A percentile compares a stretch with the other conserved stretches of the same genome.
Evolutionary conservation across 495 filamentous ascomycete genomes (phyloP).

Genomic region (Astrothelium macrocarpum): DNA sequence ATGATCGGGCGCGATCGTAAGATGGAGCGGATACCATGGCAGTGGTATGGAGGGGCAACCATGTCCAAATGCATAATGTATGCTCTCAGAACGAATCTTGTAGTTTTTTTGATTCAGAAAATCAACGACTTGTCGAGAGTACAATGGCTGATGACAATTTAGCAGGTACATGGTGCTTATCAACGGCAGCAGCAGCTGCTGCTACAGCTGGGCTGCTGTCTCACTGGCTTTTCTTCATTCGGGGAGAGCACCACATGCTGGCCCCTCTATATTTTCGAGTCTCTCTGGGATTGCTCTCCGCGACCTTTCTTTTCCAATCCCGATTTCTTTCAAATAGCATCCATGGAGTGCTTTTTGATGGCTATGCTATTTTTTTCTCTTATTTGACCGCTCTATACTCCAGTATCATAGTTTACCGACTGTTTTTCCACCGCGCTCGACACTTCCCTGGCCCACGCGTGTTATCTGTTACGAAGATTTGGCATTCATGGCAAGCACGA

Average conservation of each 20-base stretch:
- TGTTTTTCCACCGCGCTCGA: slow-evolving; percentile 17
- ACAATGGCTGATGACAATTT: not conserved
- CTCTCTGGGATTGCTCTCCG: not conserved
- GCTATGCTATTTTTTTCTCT: not conserved
- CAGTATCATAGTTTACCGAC: slow-evolving; percentile 17
- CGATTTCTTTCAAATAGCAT: not conserved
- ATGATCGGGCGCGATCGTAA: no score
- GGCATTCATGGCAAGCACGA: slow-evolving; percentile 4
- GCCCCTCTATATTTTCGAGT: not conserved
- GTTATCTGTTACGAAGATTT: slow-evolving; percentile 11
- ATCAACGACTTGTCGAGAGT: no score
- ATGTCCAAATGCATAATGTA: no score
- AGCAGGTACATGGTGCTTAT: not conserved
- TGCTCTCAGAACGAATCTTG: no score
- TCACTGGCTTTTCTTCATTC: slow-evolving; percentile 1
- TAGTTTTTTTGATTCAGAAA: no score
- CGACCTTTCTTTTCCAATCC: not conserved
- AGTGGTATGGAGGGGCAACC: no score
- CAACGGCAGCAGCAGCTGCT: not conserved
- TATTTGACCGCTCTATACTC: slow-evolving; percentile 10
- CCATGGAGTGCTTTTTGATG: not conserved
- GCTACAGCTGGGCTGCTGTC: not conserved
- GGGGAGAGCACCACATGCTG: slow-evolving; percentile 6
- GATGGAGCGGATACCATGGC: no score
- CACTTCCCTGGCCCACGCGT: slow-evolving; percentile 18